These are phyloP conservation scores for Suillus paluster DNA, from an alignment of 768 basidiomycete genomes.

Conservation along the genomic window DNA sequence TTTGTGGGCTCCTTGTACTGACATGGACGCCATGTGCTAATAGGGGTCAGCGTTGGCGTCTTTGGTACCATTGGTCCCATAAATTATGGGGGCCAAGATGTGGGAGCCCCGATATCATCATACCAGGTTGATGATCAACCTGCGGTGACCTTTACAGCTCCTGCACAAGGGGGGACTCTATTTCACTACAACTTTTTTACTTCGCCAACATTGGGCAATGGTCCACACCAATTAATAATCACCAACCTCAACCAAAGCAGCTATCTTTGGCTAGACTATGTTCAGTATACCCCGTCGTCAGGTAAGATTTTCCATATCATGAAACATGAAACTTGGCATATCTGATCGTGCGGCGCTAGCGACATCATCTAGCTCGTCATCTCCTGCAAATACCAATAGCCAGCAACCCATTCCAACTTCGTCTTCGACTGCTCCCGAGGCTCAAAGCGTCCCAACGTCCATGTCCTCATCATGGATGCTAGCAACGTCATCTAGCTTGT, in stretches of 20 bases:
- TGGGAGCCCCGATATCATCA: constrained; percentile 4
- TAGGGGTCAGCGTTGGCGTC: constrained; percentile 6
- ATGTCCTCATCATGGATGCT: no score
- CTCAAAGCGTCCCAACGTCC: not conserved
- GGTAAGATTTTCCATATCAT: not conserved
- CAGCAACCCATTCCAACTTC: not conserved
- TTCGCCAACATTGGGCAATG: not conserved
- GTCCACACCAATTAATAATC: not conserved
- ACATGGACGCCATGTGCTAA: not conserved
- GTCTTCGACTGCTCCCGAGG: not conserved
- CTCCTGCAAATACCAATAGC: no score
- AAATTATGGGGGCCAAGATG: not conserved
- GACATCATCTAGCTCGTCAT: no score
- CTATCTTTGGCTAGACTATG: constrained; percentile 10
- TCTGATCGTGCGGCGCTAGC: not conserved
- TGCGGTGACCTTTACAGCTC: constrained; percentile 1
- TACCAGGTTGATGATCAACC: constrained; percentile 4
- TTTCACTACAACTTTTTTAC: constrained; percentile 9
- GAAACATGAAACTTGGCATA: not conserved
- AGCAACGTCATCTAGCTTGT: not conserved
- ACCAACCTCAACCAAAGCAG: constrained; percentile 1
- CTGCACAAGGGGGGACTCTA: not conserved
- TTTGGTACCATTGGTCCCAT: constrained; percentile 10
- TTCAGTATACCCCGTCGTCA: constrained; percentile 7
- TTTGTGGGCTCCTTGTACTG: not conserved